Base-by-base conservation (phyloP, 208 protist species). In the Paratrypanosoma confusum region DNA sequence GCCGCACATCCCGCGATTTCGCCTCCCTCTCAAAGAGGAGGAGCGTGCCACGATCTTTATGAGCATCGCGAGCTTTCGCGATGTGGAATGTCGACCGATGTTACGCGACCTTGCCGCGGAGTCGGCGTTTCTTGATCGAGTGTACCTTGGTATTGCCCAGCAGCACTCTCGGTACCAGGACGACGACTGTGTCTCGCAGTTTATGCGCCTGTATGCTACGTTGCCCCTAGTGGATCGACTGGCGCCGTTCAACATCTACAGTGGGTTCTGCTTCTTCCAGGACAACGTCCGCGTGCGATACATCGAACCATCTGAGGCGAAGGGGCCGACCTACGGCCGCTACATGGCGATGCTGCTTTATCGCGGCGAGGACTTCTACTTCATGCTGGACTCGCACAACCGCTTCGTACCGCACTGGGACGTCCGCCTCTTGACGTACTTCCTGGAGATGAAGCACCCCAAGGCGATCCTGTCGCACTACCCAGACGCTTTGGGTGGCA, bases 11-110 rank as follows among this genome's bases (percentile, higher is more conserved):
- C n/a, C n/a, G n/a, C n/a, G n/a, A n/a, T n/a, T n/a, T n/a, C n/a
- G n/a, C n/a, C n/a, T n/a, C n/a, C n/a, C n/a, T n/a, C n/a, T n/a
- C n/a, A n/a, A n/a, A n/a, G n/a, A n/a, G n/a, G n/a, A n/a, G n/a
- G n/a, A n/a, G n/a, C n/a, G n/a, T n/a, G n/a, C n/a, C 3, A 85
- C 65, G n/a, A 72, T 96, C 22, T 96, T 96, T 57, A 58, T 95
- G 14, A 90, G 62, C 27, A 58, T 96, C 27, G 81, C 82, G 5
- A 88, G 77, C 60, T 96, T 77, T 70, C 67, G 87, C 5, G 90
- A 96, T 55, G 48, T 18, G 59, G 66, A 92, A 65, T 92, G 82
- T 43, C 55, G 59, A 37, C 58, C 61, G 39, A 93, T 82, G 8
- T 40, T 95, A n/a, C 20, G 70, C 14, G 57, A 88, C 39, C n/a